Evolutionary conservation across 2,329 filamentous ascomycete species (phyloP).

Genomic region (Colletotrichum truncatum): DNA sequence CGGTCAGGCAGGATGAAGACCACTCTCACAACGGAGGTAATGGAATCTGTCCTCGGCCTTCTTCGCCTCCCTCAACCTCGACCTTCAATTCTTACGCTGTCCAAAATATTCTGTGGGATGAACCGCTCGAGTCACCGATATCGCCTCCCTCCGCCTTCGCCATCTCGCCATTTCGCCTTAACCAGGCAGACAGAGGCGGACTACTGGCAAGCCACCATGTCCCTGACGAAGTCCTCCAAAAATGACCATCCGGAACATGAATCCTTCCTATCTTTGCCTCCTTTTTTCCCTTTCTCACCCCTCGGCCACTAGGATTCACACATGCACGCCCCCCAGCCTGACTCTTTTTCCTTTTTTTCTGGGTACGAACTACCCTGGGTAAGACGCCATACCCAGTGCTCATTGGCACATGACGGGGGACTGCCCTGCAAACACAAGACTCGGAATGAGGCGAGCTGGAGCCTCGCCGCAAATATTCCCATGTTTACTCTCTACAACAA

Average conservation of each 20-base stretch:
- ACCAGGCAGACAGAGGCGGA: slow-evolving; percentile 3
- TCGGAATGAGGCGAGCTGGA: slow-evolving; percentile 29
- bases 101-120: neutral
- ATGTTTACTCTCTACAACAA: slow-evolving; percentile 12
- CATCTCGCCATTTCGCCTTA: neutral
- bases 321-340: slow-evolving; percentile 7
- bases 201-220: neutral
- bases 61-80: slow-evolving; percentile 9
- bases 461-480: slow-evolving; percentile 16
- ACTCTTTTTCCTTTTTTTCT: neutral
- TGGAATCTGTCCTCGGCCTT: slow-evolving; percentile 21
- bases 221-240: neutral
- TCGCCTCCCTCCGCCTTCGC: slow-evolving; percentile 16
- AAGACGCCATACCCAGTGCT: slow-evolving; percentile 24
- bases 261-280: neutral
- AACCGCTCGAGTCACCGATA: slow-evolving; percentile 10
- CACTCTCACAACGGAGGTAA: neutral
- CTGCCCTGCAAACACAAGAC: slow-evolving; percentile 28
- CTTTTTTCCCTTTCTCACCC: slow-evolving; percentile 3
- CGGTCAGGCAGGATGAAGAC: slow-evolving; percentile 11
- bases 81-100: neutral
- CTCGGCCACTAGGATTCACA: slow-evolving; percentile 3
- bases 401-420: slow-evolving; percentile 28
- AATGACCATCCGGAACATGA: neutral
- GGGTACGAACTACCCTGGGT: slow-evolving; percentile 12